Percentiles rank a stretch among this genome's conserved stretches.
Conservation (phyloP, 129 eudicot genomes). For the Ambrosia trifida region DNA sequence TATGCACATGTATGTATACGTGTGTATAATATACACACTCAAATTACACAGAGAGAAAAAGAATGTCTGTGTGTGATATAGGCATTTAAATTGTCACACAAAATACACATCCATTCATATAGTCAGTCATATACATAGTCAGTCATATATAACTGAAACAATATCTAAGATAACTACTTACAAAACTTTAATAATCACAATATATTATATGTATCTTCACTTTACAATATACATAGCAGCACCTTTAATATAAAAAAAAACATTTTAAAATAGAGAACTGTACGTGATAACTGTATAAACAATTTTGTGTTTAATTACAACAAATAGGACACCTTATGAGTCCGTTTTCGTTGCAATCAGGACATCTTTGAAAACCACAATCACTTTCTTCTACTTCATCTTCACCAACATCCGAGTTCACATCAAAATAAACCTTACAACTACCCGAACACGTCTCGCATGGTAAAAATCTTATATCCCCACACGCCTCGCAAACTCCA, state of each 20-base stretch:
- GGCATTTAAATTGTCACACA: no score
- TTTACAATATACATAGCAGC: conserved; percentile 13
- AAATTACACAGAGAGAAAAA: no score
- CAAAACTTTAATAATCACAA: conserved; percentile 23
- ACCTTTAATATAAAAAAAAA: conserved; percentile 14
- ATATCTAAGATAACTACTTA: no score
- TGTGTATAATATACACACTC: no score
- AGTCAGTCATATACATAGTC: no score
- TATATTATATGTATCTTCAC: conserved; percentile 19
- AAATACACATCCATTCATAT: no score
- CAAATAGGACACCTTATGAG: conserved; percentile 81
- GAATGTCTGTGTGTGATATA: no score
- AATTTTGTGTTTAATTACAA: conserved; percentile 53
- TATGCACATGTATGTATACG: no score
- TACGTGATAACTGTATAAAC: conserved; percentile 35
- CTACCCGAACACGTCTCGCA: conserved; percentile 97
- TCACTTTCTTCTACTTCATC: conserved; percentile 61
- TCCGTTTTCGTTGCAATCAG: conserved; percentile 95
- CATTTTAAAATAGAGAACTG: not conserved
- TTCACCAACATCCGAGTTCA: conserved; percentile 40
- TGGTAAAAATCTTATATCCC: conserved; percentile 78
- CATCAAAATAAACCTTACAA: conserved; percentile 73
- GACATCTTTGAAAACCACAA: conserved; percentile 84
- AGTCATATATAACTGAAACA: no score
- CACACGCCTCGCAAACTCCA: conserved; percentile 72